phyloP scores from a whole-genome alignment of 257 asterid species.

The Ilex asprella region DNA sequence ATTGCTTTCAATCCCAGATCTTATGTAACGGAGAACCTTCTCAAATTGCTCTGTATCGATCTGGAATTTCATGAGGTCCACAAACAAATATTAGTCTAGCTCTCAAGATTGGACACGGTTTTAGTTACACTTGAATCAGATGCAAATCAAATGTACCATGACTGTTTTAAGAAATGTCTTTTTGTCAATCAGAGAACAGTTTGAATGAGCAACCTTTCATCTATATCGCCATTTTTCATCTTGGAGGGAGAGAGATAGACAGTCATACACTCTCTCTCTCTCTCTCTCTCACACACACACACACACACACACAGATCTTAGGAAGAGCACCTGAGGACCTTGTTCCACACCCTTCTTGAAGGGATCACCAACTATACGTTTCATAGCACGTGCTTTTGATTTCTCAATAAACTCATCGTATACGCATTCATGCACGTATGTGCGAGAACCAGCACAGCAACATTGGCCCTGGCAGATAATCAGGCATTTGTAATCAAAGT shows the following conservation, averaged over 20 bases:
- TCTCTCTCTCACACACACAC: too few relatives aligned
- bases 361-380: constrained; percentile 72
- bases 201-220: background rate
- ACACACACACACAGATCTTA: too few relatives aligned
- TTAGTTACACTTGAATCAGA: background rate
- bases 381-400: constrained; percentile 60
- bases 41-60: constrained; percentile 61
- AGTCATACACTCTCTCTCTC: too few relatives aligned
- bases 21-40: constrained; percentile 61
- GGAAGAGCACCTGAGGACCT: constrained; percentile 64
- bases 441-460: constrained; percentile 86
- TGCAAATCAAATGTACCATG: background rate
- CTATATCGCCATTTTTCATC: too few relatives aligned
- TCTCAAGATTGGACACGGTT: background rate
- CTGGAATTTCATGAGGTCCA: constrained; percentile 17
- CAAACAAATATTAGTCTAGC: background rate
- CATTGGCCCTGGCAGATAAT: constrained; percentile 55
- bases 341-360: constrained; percentile 70
- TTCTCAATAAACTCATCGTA: constrained; percentile 68
- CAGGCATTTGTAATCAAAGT: background rate
- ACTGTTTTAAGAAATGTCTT: too few relatives aligned
- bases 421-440: constrained; percentile 63
- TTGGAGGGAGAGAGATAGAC: too few relatives aligned
- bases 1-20: constrained; percentile 47
- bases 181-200: background rate